Base-by-base conservation (phyloP, 805 yeast genomes). In the Candida khao-thaluensis region DNA sequence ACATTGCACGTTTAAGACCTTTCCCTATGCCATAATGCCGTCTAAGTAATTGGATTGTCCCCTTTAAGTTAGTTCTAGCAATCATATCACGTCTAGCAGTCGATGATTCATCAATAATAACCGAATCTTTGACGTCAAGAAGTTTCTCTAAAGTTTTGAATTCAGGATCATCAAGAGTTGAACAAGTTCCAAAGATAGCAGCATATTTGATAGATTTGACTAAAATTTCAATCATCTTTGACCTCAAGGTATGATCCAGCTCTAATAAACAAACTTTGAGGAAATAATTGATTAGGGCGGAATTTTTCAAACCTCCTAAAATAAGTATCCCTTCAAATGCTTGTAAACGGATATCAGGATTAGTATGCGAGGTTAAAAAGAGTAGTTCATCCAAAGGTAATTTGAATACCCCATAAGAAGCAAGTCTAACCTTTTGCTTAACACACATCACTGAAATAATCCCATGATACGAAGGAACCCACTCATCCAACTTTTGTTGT, bases 291-390 rank as follows among this genome's bases (percentile, higher is more conserved):
- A 89, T 54, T 3, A 89, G 66, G 21, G 69, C 65, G 10, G 67
- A 58, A 50, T 86, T 85, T 43, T 80, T 81, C 46, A 90, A 59
- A 1, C 93, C 96, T 15, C 97, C 96, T 33, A 86, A 62, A 3
- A 74, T 50, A 37, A 93, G 64, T 21, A 93, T 53, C 0, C 88
- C 85, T 40, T 76, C 74, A 54, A 86, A 81, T 0, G 96, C 90
- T 18, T 74, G 72, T 7, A 83, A 51, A 29, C 95, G 61, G 1
- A 86, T 71, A 16, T 77, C 81, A 16, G 66, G 61, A 6, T 69
- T 60, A n/a, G 59, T 63, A 0, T 69, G 62, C 30, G 66, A 62
- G 0, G 90, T 77, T 50, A 72, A 72, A 34, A 71, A 63, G 25
- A 85, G 51, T 41, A 82, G 54, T 42, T 82, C 82, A 46, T 76